A percentile compares a stretch with the other conserved stretches of the same genome.
phyloP scores from a whole-genome alignment of 805 yeast genomes.

The Metschnikowia kofuensis region DNA sequence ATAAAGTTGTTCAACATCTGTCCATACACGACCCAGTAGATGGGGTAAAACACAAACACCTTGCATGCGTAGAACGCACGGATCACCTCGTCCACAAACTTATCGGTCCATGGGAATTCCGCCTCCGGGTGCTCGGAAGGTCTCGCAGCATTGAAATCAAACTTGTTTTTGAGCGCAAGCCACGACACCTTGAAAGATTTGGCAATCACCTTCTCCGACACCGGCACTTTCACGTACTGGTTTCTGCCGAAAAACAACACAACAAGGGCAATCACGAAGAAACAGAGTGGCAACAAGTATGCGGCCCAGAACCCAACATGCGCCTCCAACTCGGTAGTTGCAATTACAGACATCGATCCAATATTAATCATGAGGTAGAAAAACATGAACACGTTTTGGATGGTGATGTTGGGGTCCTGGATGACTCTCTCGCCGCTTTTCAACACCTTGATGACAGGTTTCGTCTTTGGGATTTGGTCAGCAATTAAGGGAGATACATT shows the following conservation, averaged over 20 bases:
- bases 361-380: slow-evolving; percentile 75
- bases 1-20: slow-evolving; percentile 73
- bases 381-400: slow-evolving; percentile 71
- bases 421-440: slow-evolving; percentile 40
- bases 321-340: slow-evolving; percentile 70
- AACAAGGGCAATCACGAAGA: slow-evolving; percentile 51
- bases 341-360: slow-evolving; percentile 72
- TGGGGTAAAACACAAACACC: slow-evolving; percentile 67
- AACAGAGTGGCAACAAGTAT: slow-evolving; percentile 62
- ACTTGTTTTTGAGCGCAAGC: slow-evolving; percentile 45
- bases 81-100: slow-evolving; percentile 69
- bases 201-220: slow-evolving; percentile 58
- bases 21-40: slow-evolving; percentile 70
- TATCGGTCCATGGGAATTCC: slow-evolving; percentile 58
- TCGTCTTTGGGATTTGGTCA: slow-evolving; percentile 41
- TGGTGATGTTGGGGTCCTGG: slow-evolving; percentile 64
- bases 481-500: slow-evolving; percentile 75
- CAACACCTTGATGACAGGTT: slow-evolving; percentile 36
- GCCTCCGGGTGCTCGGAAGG: slow-evolving; percentile 52
- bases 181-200: slow-evolving; percentile 45
- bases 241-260: slow-evolving; percentile 53
- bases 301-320: slow-evolving; percentile 74
- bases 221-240: slow-evolving; percentile 55
- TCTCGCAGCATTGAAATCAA: slow-evolving; percentile 52
- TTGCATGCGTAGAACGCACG: slow-evolving; percentile 69